These are phyloP conservation scores for Plasmodium billcollinsi DNA, from an alignment of 169 alveolate species.

Conservation along the genomic window DNA sequence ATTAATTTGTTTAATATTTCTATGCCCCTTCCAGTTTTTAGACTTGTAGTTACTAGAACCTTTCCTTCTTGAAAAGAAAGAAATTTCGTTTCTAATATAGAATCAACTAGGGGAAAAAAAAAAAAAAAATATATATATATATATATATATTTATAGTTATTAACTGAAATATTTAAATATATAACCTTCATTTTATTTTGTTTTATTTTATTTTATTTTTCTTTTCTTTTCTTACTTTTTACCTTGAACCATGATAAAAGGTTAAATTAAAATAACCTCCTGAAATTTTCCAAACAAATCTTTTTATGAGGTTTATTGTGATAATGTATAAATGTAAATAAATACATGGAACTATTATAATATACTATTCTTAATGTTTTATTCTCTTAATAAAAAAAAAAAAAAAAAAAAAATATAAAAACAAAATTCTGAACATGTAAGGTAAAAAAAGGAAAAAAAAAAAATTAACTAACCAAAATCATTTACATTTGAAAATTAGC, in stretches of 20 bases:
- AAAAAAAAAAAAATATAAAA: too few relatives aligned
- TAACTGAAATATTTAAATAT: neutral
- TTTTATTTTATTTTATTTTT: too few relatives aligned
- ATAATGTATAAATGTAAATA: too few relatives aligned
- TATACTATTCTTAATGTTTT: too few relatives aligned
- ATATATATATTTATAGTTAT: neutral
- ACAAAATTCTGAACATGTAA: too few relatives aligned
- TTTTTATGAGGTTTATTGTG: too few relatives aligned
- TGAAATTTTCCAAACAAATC: too few relatives aligned
- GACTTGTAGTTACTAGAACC: constrained; percentile 36
- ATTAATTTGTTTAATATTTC: constrained; percentile 55
- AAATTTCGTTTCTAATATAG: constrained; percentile 18
- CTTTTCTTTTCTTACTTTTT: neutral
- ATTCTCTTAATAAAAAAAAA: too few relatives aligned
- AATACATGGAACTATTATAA: too few relatives aligned
- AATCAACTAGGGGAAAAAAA: constrained; percentile 20
- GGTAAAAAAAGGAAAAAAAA: too few relatives aligned
- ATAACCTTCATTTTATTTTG: neutral
- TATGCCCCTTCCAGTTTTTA: constrained; percentile 67
- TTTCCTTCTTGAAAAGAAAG: constrained; percentile 72
- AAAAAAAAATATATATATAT: neutral
- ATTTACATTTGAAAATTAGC: too few relatives aligned
- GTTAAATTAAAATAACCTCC: neutral
- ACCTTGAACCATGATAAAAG: neutral
- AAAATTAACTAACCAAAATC: too few relatives aligned